Evolutionary conservation across 129 eudicot genomes (phyloP).

Genomic region (Apium graveolens): DNA sequence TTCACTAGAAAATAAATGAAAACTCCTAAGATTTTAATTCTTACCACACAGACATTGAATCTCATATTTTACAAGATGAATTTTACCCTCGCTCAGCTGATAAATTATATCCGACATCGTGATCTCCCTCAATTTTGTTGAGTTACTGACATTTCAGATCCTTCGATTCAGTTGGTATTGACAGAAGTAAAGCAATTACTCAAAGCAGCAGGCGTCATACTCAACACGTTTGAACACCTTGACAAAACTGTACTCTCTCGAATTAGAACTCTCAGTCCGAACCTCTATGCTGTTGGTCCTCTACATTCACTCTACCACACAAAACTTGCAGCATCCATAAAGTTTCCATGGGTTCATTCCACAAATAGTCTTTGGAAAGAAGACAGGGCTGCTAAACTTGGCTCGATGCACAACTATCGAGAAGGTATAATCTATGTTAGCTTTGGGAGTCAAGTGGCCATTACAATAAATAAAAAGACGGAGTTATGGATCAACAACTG

Average conservation of each 20-base stretch:
- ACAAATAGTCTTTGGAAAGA: constrained; percentile 34
- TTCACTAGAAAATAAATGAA: too few species aligned
- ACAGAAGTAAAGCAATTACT: constrained; percentile 23
- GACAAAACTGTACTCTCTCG: constrained; percentile 20
- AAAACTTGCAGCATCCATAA: not conserved
- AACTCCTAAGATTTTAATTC: too few species aligned
- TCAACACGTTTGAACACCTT: constrained; percentile 32
- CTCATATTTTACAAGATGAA: too few species aligned
- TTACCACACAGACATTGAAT: too few species aligned
- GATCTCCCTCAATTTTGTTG: constrained; percentile 41
- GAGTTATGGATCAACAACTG: too few species aligned
- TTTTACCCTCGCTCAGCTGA: too few species aligned
- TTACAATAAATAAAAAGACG: not conserved
- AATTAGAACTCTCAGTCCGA: constrained; percentile 23
- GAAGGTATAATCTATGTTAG: constrained; percentile 21
- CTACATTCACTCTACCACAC: constrained; percentile 22
- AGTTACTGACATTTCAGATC: constrained; percentile 15
- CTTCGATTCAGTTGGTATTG: constrained; percentile 7
- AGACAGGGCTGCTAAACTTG: constrained; percentile 7
- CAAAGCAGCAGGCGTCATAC: constrained; percentile 32
- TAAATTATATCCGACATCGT: constrained; percentile 27
- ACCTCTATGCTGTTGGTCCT: constrained; percentile 33
- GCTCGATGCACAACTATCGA: constrained; percentile 20
- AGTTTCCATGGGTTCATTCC: not conserved
- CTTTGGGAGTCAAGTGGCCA: not conserved